A percentile compares a stretch with the other conserved stretches of the same genome.
Conservation (phyloP, 164 flowering plant species). For the Cinnamomum micranthum region DNA sequence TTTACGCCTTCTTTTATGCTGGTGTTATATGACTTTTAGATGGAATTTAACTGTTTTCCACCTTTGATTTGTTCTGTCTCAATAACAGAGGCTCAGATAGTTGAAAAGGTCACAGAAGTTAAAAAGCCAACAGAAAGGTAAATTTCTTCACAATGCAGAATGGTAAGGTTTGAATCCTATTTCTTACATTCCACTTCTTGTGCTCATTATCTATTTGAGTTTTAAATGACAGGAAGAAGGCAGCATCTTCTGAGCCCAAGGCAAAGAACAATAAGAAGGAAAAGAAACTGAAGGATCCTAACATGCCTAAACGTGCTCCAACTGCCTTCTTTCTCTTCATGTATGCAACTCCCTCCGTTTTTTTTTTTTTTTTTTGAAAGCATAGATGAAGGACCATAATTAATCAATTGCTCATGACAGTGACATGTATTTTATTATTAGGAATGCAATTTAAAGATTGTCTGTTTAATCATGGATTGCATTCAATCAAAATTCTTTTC, state of each 20-base stretch:
- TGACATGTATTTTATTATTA: too few relatives aligned
- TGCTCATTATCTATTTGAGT: too few relatives aligned
- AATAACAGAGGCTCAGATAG: conserved; percentile 54
- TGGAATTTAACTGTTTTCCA: neutral
- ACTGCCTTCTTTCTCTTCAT: conserved; percentile 87
- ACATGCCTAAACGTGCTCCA: conserved; percentile 80
- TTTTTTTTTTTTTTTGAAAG: neutral
- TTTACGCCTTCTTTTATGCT: neutral
- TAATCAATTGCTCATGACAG: too few relatives aligned
- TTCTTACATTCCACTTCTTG: too few relatives aligned
- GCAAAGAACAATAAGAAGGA: conserved; percentile 40
- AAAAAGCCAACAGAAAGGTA: conserved; percentile 53
- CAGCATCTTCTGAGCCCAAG: conserved; percentile 33
- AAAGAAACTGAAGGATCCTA: conserved; percentile 56
- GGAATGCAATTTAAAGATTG: too few relatives aligned
- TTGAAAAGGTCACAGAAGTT: conserved; percentile 47
- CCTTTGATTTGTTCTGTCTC: neutral
- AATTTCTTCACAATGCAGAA: neutral
- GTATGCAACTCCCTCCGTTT: conserved; percentile 24
- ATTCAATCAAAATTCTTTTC: too few relatives aligned
- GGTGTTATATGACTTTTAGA: too few relatives aligned
- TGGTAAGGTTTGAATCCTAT: too few relatives aligned
- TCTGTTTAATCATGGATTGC: too few relatives aligned
- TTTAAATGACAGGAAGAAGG: conserved; percentile 37
- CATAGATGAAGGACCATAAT: too few relatives aligned